Base-by-base conservation (phyloP, 202 grass and related monocot genomes). In the Carex sylvatica region DNA sequence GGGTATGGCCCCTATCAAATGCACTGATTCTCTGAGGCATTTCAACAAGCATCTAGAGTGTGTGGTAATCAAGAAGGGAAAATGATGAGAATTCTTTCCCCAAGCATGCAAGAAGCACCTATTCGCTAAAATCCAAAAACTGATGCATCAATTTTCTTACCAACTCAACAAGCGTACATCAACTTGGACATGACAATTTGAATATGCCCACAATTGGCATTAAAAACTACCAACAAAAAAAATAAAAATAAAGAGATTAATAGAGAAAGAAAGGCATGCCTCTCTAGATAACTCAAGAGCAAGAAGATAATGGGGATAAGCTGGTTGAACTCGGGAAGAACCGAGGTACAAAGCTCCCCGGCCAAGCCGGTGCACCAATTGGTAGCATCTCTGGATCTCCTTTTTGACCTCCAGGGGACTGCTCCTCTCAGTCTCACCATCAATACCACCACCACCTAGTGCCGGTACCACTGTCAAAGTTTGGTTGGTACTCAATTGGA, bases 281-380 rank as follows among this genome's bases (percentile, higher is more conserved):
- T 95, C 95, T 70, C 87, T 87, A 0, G 92, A 86, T 52, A 98
- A 82, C 82, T 95, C 87, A 13, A 86, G 61, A 38, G 95, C 75
- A 40, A 86, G 92, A 67, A 80, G 66, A 82, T 93, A 98, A 79
- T 98, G 92, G 2, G 89, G 83, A 72, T 93, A 91, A 35, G 67
- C 49, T 24, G 79, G 11, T 22, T 82, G 81, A 59, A 93, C 86
- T 86, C 92, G 87, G 42, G 92, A 95, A 73, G 95, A 98, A 65
- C 95, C 92, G 28, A 98, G 87, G 86, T 98, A 95, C 71, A 98
- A 60, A 56, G 87, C 84, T 59, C 95, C 95, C 72, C 92, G 84
- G 19, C 95, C 92, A n/a, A 98, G 90, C 84, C 86, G 89, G 83
- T 89, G 86, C 61, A 98, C 91, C 18, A 95, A 87, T 53, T 88